Base-by-base conservation (phyloP, 495 filamentous ascomycete species). In the Penicillium taxi region DNA sequence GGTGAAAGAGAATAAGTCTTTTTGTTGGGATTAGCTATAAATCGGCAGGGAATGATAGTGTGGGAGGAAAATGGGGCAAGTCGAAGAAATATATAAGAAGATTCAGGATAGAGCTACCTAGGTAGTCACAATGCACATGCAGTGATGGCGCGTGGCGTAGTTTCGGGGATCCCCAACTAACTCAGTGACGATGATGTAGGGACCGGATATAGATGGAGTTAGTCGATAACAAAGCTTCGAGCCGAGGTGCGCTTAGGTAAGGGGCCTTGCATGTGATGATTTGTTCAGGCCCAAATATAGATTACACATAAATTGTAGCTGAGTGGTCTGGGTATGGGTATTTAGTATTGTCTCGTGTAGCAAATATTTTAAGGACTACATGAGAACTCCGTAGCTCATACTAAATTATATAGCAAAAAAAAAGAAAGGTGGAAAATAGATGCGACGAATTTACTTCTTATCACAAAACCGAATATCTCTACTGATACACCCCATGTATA, bases 401-500 rank as follows among this genome's bases (percentile, higher is more conserved):
- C 18, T 6, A 6, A 21, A 30, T n/a, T n/a, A 28, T 13, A 20
- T 16, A 25, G 24, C 23, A 42, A 16, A 0, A 17, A 28, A 12
- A 9, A 32, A 23, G 9, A 39, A 25, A 3, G 19, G 25, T 42
- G 26, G n/a, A 33, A 27, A 43, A 27, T 9, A n/a, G n/a, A n/a
- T 17, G 35, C 20, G 20, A 37, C 13, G 9, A 19, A 48, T 39
- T 39, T 42, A 43, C 32, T 50, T 43, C 45, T 40, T 45, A 47
- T 41, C 32, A 43, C 38, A 41, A 47, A 52, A 47, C 56, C 55
- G 46, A 42, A 62, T 56, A 58, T 49, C 34, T 62, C 64, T 69
- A 69, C 57, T 64, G 62, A 67, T 70, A 70, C 66, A 70, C 55
- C 56, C 49, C 54, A 52, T 41, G 33, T 52, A 35, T 24, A 51